Conservation (phyloP, 805 yeast genomes). For the Yamadazyma phyllophila region DNA sequence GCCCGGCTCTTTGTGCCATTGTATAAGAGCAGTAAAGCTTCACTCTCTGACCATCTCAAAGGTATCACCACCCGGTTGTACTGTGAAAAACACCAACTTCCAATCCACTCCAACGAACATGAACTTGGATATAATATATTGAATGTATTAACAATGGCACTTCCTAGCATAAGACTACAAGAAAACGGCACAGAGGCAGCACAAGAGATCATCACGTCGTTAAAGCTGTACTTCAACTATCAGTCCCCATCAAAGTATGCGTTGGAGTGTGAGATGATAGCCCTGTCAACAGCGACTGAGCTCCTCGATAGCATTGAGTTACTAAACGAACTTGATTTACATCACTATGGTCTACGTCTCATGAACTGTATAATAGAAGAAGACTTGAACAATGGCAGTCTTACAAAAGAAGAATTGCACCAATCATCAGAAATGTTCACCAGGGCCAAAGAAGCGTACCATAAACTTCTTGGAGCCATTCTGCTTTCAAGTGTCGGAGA, state of each 20-base stretch:
- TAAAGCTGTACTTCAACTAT: background rate
- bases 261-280: background rate
- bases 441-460: slow-evolving; percentile 8
- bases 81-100: background rate
- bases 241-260: background rate
- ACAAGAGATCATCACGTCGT: background rate
- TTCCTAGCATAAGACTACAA: background rate
- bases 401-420: background rate
- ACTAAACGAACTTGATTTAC: background rate
- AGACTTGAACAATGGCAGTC: background rate
- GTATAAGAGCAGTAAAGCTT: background rate
- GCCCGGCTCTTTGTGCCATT: background rate
- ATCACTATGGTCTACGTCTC: slow-evolving; percentile 9
- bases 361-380: slow-evolving; percentile 8
- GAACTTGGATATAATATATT: slow-evolving; percentile 7
- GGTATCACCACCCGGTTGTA: background rate
- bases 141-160: slow-evolving; percentile 4
- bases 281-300: background rate
- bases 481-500: background rate
- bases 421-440: background rate
- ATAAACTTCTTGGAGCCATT: slow-evolving; percentile 7
- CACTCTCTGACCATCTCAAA: background rate
- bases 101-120: background rate
- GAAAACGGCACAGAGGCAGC: background rate
- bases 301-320: background rate